Conservation (phyloP, 257 asterid species). For the Schizonepeta tenuifolia region DNA sequence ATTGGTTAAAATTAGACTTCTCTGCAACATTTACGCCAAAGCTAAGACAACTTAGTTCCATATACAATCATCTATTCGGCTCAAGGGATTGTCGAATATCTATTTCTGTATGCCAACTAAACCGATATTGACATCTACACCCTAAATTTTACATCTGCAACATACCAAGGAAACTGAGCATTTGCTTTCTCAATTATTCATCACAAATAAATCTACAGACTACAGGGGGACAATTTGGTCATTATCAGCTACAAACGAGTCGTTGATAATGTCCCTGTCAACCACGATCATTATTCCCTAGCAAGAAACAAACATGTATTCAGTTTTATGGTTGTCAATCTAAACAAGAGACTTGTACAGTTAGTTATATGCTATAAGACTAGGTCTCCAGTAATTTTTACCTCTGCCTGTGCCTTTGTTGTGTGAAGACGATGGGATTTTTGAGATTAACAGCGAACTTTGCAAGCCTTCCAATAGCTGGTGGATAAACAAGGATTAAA, state of each 20-base stretch:
- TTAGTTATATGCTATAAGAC: not conserved
- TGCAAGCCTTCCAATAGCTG: slow-evolving; percentile 97
- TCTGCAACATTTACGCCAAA: slow-evolving; percentile 27
- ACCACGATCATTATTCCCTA: slow-evolving; percentile 49
- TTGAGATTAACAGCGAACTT: slow-evolving; percentile 71
- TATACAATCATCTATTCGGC: slow-evolving; percentile 34
- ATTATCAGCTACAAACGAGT: slow-evolving; percentile 28
- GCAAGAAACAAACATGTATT: slow-evolving; percentile 11
- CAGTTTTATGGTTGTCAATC: not conserved
- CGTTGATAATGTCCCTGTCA: slow-evolving; percentile 33
- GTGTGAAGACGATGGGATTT: slow-evolving; percentile 69
- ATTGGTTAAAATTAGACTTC: slow-evolving; percentile 20
- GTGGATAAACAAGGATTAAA: slow-evolving; percentile 42
- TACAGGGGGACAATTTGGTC: slow-evolving; percentile 32
- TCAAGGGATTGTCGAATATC: slow-evolving; percentile 14
- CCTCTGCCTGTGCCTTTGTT: slow-evolving; percentile 68
- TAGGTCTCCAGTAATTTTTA: slow-evolving; percentile 17
- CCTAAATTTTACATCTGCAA: slow-evolving; percentile 59
- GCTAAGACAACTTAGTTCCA: slow-evolving; percentile 35
- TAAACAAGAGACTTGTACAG: not conserved
- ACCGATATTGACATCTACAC: slow-evolving; percentile 59
- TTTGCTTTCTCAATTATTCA: slow-evolving; percentile 42
- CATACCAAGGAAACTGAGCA: slow-evolving; percentile 36
- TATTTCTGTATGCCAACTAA: slow-evolving; percentile 51
- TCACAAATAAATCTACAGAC: slow-evolving; percentile 46